phyloP scores from a whole-genome alignment of 305 asterid genomes.

The Nicotiana rustica region DNA sequence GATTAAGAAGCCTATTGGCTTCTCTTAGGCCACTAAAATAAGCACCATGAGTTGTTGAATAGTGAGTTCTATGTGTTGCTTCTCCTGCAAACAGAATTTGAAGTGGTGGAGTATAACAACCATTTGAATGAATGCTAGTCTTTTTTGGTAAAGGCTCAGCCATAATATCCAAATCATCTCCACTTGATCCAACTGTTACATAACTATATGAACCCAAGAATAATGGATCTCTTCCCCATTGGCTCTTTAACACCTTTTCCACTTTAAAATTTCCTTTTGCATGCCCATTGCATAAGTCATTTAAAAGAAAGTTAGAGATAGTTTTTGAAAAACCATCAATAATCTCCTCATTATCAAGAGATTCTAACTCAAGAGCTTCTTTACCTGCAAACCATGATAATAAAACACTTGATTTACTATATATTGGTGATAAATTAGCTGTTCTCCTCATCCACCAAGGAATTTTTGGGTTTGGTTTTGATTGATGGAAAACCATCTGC shows the following conservation, averaged over 20 bases:
- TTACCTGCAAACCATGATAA: conserved; percentile 87
- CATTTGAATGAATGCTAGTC: conserved; percentile 29
- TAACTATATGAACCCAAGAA: conserved; percentile 89
- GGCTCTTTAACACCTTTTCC: conserved; percentile 63
- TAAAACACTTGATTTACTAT: conserved; percentile 59
- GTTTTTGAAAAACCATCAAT: conserved; percentile 66
- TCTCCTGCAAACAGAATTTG: conserved; percentile 93
- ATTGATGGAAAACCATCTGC: conserved; percentile 75
- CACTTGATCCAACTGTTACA: conserved; percentile 81
- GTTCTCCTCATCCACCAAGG: conserved; percentile 87
- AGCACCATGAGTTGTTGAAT: conserved; percentile 97
- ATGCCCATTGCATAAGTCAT: conserved; percentile 36
- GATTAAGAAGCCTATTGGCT: conserved; percentile 89
- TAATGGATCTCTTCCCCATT: conserved; percentile 89
- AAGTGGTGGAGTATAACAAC: conserved; percentile 48
- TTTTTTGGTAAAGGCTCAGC: conserved; percentile 67
- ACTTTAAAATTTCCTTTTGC: conserved; percentile 46
- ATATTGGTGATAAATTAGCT: conserved; percentile 66
- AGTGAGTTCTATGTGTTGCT: conserved; percentile 91
- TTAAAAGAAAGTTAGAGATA: conserved; percentile 56
- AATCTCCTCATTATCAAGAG: conserved; percentile 66
- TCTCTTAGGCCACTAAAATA: conserved; percentile 93
- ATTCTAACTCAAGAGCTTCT: conserved; percentile 76
- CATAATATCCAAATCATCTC: conserved; percentile 75
- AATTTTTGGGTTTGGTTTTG: conserved; percentile 56